Evolutionary conservation across 2,329 filamentous ascomycete species (phyloP), one percentile per base, ranked within the genome.

Genomic region (Talaromyces albobiverticillius): DNA sequence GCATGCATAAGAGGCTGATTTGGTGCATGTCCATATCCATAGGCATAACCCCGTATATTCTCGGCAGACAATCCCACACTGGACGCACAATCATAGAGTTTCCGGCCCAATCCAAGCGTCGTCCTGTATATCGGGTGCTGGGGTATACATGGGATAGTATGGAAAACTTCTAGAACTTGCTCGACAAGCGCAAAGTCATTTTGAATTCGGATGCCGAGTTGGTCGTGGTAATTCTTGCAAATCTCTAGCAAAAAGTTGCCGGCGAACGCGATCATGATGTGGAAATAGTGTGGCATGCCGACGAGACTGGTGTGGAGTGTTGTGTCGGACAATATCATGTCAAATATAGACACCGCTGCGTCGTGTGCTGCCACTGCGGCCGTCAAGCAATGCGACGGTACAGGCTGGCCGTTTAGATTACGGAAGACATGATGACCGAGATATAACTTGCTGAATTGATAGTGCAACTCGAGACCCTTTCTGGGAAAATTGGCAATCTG

Each of bases 391-490:
- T 46, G 50, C 13, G 49, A 51, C 16, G 49, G 49, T 32, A 51
- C 42, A 36, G 40, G 11, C 5, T 42, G 73, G 62, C 31, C 46
- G 57, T 16, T 47, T 36, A 22, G 53, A 38, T 40, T 50, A 4
- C 75, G 69, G 16, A 79, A 67, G n/a, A 72, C 73, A 53, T 76
- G 72, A 1, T 75, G 76, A 38, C 72, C 71, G 6, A 79, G 66
- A 45, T 78, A 73, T 4, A 79, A 64, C 50, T 76, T 71, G 11
- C 74, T 75, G 61, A 77, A 79, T 49, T 78, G 68, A 52, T 73
- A 76, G 58, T 78, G 73, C 25, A 78, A 64, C 4, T 64, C 65
- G 14, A 77, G 73, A 3, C 75, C 76, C 57, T 76, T 76, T 31
- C 67, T 63, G 1, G 76, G 76, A 59, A 76, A 79, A 13, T 71